A percentile compares a stretch with the other conserved stretches of the same genome.
Evolutionary conservation across 371 early-diverging fungal species (phyloP).

Genomic region (Rhizopus arrhizus): DNA sequence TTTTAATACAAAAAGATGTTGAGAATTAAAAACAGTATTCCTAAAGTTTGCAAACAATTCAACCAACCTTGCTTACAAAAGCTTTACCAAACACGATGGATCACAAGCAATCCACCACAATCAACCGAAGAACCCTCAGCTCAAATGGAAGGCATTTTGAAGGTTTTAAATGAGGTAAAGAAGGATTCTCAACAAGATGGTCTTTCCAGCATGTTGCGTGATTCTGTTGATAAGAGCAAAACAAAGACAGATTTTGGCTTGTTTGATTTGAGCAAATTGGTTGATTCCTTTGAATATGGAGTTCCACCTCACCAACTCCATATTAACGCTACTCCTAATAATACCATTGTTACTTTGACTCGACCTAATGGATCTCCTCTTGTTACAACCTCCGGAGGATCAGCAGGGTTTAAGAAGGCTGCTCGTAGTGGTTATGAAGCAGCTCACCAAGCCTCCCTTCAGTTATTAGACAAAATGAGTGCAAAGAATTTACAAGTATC

Average conservation of each 20-base stretch:
- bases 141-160: slow-evolving; percentile 31
- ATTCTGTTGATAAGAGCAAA: slow-evolving; percentile 13
- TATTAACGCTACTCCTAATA: slow-evolving; percentile 83
- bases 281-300: slow-evolving; percentile 19
- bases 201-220: slow-evolving; percentile 8
- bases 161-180: slow-evolving; percentile 13
- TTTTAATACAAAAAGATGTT: slow-evolving; percentile 20
- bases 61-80: slow-evolving; percentile 12
- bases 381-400: slow-evolving; percentile 78
- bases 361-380: slow-evolving; percentile 72
- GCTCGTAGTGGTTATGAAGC: slow-evolving; percentile 90
- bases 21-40: slow-evolving; percentile 23
- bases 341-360: slow-evolving; percentile 88
- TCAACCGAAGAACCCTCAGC: slow-evolving; percentile 9
- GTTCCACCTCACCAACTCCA: slow-evolving; percentile 61
- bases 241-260: background rate
- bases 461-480: slow-evolving; percentile 68
- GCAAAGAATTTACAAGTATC: slow-evolving; percentile 65
- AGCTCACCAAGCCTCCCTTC: slow-evolving; percentile 88
- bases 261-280: slow-evolving; percentile 9
- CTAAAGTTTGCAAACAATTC: slow-evolving; percentile 13
- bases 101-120: slow-evolving; percentile 5
- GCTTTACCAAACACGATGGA: slow-evolving; percentile 19
- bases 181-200: background rate
- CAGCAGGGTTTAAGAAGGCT: slow-evolving; percentile 87